Evolutionary conservation across 176 grass and related monocot species (phyloP), one percentile per base, ranked within the genome.

Genomic region (Otatea glauca): DNA sequence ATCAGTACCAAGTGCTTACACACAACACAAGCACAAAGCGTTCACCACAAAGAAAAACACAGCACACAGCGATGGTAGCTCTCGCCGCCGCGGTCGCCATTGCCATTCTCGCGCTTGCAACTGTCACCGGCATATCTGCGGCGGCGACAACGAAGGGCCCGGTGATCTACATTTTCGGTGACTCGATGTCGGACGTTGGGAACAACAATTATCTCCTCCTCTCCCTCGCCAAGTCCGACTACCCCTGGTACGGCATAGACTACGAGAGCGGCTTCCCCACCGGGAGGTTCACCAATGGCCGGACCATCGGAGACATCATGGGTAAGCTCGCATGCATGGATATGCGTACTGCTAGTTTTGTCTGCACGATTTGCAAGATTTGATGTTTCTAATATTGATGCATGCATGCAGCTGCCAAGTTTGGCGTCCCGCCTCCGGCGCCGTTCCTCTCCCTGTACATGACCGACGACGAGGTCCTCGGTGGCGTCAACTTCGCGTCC

Each of bases 221-320:
- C 2, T 95, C 91, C 81, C 43, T 99, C 16, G 96, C 96, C 51
- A 99, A 94, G 77, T 99, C 80, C 18, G 58, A 99, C 78, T 99
- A 96, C 80, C 91, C 91, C 5, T 96, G 96, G 96, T 99, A 99
- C 65, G 96, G 91, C 61, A 86, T 99, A 9, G 96, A 99, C 81
- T 96, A 94, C 81, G 10, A 68, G 23, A 83, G 10, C 2, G 88
- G 91, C 32, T 72, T 48, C 50, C 91, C 96, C 17, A 99, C 93
- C 14, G 96, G 96, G 16, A 83, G 96, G 74, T 99, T 99, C 90
- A 94, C 91, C 68, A 96, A 99, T 70, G 93, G 96, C 80, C 84
- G 91, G 86, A 96, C 96, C 71, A 94, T 96, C 69, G 96, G 93
- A 4, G 96, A 99, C 85, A 90, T 94, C 89, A 96, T 99, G 87